Conservation (phyloP, 2,329 filamentous ascomycete genomes). For the Reticulascus tulasneorum region DNA sequence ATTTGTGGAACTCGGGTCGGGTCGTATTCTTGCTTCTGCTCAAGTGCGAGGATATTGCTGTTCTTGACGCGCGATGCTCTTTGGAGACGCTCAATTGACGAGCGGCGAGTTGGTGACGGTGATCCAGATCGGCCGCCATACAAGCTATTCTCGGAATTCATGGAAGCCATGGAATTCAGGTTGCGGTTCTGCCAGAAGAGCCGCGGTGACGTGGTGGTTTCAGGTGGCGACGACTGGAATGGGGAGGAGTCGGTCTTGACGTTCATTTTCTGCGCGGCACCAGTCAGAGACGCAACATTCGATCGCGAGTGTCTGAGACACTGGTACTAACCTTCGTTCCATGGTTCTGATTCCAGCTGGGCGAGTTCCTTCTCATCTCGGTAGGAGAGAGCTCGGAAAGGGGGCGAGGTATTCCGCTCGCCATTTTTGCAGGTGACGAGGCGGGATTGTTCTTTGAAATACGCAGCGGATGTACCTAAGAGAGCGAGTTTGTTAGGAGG, state of each 20-base stretch:
- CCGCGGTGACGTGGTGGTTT: slow-evolving; percentile 67
- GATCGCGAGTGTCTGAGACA: slow-evolving; percentile 14
- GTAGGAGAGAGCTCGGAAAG: slow-evolving; percentile 86
- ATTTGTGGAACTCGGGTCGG: slow-evolving; percentile 71
- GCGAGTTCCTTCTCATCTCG: slow-evolving; percentile 85
- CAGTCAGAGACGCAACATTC: slow-evolving; percentile 23
- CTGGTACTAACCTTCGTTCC: slow-evolving; percentile 57
- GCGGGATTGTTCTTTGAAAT: slow-evolving; percentile 66
- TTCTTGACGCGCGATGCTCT: slow-evolving; percentile 94
- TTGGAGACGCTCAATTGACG: slow-evolving; percentile 93
- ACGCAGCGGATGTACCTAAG: slow-evolving; percentile 71
- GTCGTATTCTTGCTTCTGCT: slow-evolving; percentile 91
- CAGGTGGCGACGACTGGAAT: slow-evolving; percentile 78
- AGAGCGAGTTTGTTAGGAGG: slow-evolving; percentile 1
- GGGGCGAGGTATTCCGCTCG: slow-evolving; percentile 62
- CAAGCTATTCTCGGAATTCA: slow-evolving; percentile 68
- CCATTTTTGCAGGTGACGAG: slow-evolving; percentile 61
- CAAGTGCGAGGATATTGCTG: slow-evolving; percentile 92
- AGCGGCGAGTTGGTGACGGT: slow-evolving; percentile 71
- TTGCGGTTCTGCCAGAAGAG: slow-evolving; percentile 86
- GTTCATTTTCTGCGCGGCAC: slow-evolving; percentile 55
- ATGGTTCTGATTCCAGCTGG: slow-evolving; percentile 79
- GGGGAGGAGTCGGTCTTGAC: slow-evolving; percentile 73
- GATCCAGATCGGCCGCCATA: slow-evolving; percentile 57
- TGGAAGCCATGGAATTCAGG: slow-evolving; percentile 50